Conservation (phyloP, 2,329 filamentous ascomycete genomes). For the Colletotrichum ledebouriae region DNA sequence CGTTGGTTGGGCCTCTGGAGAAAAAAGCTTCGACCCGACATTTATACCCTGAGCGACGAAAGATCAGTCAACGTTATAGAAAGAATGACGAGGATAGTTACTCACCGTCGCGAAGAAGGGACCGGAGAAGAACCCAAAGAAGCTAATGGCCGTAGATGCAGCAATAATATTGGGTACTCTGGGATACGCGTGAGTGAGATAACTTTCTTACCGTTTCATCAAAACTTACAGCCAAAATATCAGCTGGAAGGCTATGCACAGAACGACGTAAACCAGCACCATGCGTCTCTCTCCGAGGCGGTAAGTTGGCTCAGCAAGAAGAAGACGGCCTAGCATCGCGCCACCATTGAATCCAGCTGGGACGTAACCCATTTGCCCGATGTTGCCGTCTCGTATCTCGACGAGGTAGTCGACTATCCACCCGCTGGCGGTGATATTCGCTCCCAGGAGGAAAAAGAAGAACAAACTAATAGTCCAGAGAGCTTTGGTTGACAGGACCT, state of each 20-base stretch:
- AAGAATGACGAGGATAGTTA: background rate
- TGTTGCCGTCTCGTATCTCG: slow-evolving; percentile 67
- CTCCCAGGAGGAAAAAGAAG: slow-evolving; percentile 74
- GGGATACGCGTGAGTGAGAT: slow-evolving; percentile 1
- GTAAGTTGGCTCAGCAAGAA: slow-evolving; percentile 71
- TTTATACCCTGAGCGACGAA: slow-evolving; percentile 61
- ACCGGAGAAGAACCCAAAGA: slow-evolving; percentile 70
- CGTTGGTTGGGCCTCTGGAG: slow-evolving; percentile 51
- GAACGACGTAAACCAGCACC: slow-evolving; percentile 65
- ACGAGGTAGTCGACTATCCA: slow-evolving; percentile 77
- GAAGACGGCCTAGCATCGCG: slow-evolving; percentile 66
- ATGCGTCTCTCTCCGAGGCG: slow-evolving; percentile 70
- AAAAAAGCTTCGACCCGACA: slow-evolving; percentile 65
- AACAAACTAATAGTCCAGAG: slow-evolving; percentile 73
- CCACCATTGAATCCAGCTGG: slow-evolving; percentile 72
- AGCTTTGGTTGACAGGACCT: slow-evolving; percentile 58
- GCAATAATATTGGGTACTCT: slow-evolving; percentile 60
- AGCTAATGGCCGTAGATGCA: slow-evolving; percentile 65
- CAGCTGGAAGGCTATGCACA: slow-evolving; percentile 67
- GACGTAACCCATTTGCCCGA: slow-evolving; percentile 72
- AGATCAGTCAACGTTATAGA: no score
- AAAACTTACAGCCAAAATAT: slow-evolving; percentile 66
- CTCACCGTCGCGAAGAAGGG: slow-evolving; percentile 69
- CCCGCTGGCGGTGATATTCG: slow-evolving; percentile 66
- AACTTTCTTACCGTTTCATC: accelerated